A percentile compares a stretch with the other conserved stretches of the same genome.
Conservation (phyloP, 2,329 filamentous ascomycete genomes). For the Beauveria medogensis region DNA sequence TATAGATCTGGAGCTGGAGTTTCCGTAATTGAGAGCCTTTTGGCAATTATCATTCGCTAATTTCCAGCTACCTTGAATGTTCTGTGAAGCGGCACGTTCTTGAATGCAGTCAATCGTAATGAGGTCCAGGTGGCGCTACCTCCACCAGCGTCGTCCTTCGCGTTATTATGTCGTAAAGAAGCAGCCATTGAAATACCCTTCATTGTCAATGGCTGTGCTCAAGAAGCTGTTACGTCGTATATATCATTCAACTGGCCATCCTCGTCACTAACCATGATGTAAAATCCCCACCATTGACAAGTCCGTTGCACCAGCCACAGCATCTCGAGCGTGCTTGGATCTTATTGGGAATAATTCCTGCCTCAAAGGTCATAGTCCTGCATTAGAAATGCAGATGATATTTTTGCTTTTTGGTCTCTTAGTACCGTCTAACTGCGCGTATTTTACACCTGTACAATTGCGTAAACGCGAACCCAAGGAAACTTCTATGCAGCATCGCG, state of each 20-base stretch:
- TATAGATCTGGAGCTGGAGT: background rate
- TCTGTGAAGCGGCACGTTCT: background rate
- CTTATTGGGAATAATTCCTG: too few species aligned
- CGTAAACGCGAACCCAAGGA: slow-evolving; percentile 36
- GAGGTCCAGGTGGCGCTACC: background rate
- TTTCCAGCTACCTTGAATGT: background rate
- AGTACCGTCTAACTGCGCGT: slow-evolving; percentile 39
- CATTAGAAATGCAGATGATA: slow-evolving; percentile 8
- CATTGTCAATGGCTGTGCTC: background rate
- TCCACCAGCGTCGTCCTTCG: background rate
- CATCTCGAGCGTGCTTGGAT: background rate
- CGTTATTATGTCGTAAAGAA: background rate
- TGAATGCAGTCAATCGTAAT: background rate
- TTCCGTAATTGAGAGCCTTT: too few species aligned
- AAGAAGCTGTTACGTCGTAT: background rate
- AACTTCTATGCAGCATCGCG: slow-evolving; percentile 42
- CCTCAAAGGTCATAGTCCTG: background rate
- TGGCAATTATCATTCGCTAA: background rate
- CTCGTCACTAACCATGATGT: background rate
- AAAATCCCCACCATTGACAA: background rate
- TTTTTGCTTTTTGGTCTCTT: slow-evolving; percentile 12
- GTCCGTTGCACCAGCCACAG: background rate
- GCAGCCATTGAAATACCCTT: background rate
- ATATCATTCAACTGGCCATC: background rate
- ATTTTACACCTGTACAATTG: slow-evolving; percentile 48